phyloP scores from a whole-genome alignment of 2,329 filamentous ascomycete genomes.

The Trichoderma semiorbis region DNA sequence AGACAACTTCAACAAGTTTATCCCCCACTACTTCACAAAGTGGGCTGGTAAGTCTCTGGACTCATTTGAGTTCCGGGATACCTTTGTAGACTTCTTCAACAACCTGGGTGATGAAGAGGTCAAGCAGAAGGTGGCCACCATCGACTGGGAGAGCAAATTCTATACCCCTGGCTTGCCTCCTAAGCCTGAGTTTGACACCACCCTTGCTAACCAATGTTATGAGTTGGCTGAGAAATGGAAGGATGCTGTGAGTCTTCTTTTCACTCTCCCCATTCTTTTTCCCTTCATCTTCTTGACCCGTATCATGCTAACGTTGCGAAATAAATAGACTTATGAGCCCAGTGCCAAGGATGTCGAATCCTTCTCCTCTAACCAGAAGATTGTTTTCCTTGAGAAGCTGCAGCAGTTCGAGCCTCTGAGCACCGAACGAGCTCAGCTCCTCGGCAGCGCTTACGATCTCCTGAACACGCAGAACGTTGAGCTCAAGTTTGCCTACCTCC shows the following conservation, averaged over 20 bases:
- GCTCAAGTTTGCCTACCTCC: slow-evolving; percentile 75
- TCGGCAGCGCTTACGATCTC: slow-evolving; percentile 74
- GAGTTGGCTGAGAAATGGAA: slow-evolving; percentile 79
- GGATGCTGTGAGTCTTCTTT: slow-evolving; percentile 42
- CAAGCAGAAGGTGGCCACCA: slow-evolving; percentile 61
- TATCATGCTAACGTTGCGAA: neutral
- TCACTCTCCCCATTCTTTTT: too few species aligned
- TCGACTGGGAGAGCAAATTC: slow-evolving; percentile 91
- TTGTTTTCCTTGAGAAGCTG: slow-evolving; percentile 83
- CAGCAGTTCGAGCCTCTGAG: slow-evolving; percentile 63
- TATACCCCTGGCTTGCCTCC: slow-evolving; percentile 84
- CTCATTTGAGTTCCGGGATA: slow-evolving; percentile 90
- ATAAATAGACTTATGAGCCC: slow-evolving; percentile 57
- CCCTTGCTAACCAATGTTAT: slow-evolving; percentile 81
- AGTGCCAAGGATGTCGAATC: slow-evolving; percentile 63
- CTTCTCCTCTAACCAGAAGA: slow-evolving; percentile 82
- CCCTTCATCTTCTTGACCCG: neutral
- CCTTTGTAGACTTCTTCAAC: slow-evolving; percentile 80
- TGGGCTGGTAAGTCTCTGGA: slow-evolving; percentile 86
- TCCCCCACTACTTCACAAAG: slow-evolving; percentile 86
- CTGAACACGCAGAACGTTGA: slow-evolving; percentile 79
- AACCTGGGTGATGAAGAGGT: slow-evolving; percentile 59
- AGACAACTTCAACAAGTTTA: slow-evolving; percentile 90
- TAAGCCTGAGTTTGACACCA: slow-evolving; percentile 88
- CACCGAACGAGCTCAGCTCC: slow-evolving; percentile 61